Base-by-base conservation (phyloP, 257 asterid genomes). In the Knoxia roxburghii region DNA sequence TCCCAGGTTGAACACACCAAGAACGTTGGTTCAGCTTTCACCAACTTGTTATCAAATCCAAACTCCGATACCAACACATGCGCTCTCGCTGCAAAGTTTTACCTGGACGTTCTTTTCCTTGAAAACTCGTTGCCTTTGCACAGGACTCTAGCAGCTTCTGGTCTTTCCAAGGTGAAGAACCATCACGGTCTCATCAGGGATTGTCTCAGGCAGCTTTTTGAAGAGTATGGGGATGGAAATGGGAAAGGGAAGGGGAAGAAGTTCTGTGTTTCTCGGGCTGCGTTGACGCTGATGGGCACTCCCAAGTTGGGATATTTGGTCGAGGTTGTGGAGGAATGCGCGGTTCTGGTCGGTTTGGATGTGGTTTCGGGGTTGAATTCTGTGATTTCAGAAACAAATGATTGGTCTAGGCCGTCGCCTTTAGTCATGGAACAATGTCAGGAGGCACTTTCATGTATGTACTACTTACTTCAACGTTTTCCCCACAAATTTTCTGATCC, bases 381-480 rank as follows among this genome's bases (percentile, higher is more conserved):
- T 43, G 86, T 93, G 64, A 81, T 90, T 54, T 64, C 75, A 6
- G 97, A 85, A 73, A 81, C 83, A 32, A 66, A 75, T 29, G 89
- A 85, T 59, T 77, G 68, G 69, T 86, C 88, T 39, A 82, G 95
- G 82, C 97, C 96, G 51, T 90, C 99, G 21, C 99, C 99, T 2
- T 68, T 93, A 53, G 95, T 90, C 37, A 86, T 93, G 95, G 97
- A 90, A 61, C 97, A 93, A 65, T 93, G 96, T 78, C 97, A 93
- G 81, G 99, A 93, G 76, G 95, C 99, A 6, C 86, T 93, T 65
- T 93, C 99, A 21, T 90, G 99, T 79, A 53, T 88, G 81, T 93
- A 90, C 74, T 93, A 93, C 86, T 69, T 90, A 85, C 87, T 93
- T 40, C 99, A 89, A 71, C 94, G 97, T 32, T 90, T 84, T 73